Percentiles rank a stretch among this genome's conserved stretches.
These are phyloP conservation scores for Talaromyces trachyspermus DNA, from an alignment of 495 filamentous ascomycete species.

Conservation along the genomic window DNA sequence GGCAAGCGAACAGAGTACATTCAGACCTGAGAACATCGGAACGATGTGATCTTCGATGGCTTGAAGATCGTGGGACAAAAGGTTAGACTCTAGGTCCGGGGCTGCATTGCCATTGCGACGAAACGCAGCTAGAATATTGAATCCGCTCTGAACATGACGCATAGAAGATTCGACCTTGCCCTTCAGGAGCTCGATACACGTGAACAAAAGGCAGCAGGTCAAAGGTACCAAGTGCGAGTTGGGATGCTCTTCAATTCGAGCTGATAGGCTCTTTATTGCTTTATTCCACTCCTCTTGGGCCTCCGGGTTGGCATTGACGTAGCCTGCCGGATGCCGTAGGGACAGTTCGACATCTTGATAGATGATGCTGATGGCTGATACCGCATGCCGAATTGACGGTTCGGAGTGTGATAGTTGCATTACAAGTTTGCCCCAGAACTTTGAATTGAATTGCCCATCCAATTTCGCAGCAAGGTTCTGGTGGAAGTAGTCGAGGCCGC, in stretches of 20 bases:
- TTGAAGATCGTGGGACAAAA: background rate
- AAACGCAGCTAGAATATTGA: background rate
- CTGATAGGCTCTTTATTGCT: background rate
- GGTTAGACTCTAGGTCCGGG: background rate
- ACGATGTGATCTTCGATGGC: background rate
- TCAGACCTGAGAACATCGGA: background rate
- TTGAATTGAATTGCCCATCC: conserved; percentile 38
- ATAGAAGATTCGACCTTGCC: background rate
- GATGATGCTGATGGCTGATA: conserved; percentile 46
- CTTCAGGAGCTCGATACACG: background rate
- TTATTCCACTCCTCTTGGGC: background rate
- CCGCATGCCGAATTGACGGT: conserved; percentile 53
- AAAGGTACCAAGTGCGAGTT: background rate
- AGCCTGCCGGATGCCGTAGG: background rate
- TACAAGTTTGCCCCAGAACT: conserved; percentile 47
- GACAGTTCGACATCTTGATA: background rate
- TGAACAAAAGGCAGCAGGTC: background rate
- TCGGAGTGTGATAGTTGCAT: conserved; percentile 51
- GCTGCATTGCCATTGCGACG: background rate
- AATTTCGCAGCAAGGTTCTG: background rate
- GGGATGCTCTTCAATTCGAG: background rate
- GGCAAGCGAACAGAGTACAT: background rate
- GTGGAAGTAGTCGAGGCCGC: background rate
- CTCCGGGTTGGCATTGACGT: background rate
- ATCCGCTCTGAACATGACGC: background rate